Evolutionary conservation across 495 filamentous ascomycete genomes (phyloP).

Genomic region (Daldinia concentrica): DNA sequence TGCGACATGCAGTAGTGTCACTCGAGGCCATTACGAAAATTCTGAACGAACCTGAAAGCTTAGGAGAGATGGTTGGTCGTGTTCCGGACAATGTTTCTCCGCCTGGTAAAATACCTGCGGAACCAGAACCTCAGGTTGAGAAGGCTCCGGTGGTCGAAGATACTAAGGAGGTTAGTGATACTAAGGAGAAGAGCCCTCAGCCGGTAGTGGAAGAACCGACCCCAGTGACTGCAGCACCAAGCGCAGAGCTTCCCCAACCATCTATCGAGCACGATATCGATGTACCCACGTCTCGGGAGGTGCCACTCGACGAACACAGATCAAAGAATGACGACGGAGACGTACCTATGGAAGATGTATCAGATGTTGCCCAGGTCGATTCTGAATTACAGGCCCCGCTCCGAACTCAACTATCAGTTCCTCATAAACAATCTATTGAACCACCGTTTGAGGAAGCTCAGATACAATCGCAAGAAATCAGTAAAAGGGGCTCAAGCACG

Average conservation of each 20-base stretch:
- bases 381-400: conserved; percentile 27
- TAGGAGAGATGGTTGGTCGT: conserved; percentile 48
- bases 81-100: conserved; percentile 46
- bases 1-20: conserved; percentile 48
- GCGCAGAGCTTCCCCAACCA: conserved; percentile 38
- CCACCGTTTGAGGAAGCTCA: conserved; percentile 37
- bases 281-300: conserved; percentile 18
- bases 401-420: conserved; percentile 15
- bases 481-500: conserved; percentile 43
- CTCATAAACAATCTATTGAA: conserved; percentile 26
- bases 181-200: conserved; percentile 44
- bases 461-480: conserved; percentile 41
- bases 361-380: conserved; percentile 53
- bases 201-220: conserved; percentile 22
- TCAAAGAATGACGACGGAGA: conserved; percentile 41
- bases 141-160: conserved; percentile 46
- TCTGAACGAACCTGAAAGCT: conserved; percentile 44
- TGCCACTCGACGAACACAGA: conserved; percentile 32
- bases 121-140: conserved; percentile 52
- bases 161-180: conserved; percentile 42
- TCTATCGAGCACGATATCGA: conserved; percentile 45
- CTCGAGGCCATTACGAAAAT: conserved; percentile 49
- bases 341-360: conserved; percentile 52
- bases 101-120: conserved; percentile 47
- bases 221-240: conserved; percentile 30